Percentiles rank a stretch among this genome's conserved stretches.
Evolutionary conservation across 2,329 filamentous ascomycete species (phyloP).

Genomic region (Diaporthe citrichinensis): DNA sequence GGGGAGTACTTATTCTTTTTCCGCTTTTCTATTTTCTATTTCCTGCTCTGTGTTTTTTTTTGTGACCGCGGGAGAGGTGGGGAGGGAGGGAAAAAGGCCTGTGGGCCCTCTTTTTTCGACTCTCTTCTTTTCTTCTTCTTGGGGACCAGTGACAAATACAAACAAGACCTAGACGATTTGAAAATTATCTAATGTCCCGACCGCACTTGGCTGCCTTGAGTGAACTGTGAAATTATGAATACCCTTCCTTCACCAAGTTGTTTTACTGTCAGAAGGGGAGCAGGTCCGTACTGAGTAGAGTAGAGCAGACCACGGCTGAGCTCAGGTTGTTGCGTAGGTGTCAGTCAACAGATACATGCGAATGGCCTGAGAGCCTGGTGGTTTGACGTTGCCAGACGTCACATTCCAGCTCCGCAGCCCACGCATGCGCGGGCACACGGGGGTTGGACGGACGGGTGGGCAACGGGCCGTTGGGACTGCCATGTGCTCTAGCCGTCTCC

Average conservation of each 20-base stretch:
- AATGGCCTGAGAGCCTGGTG: not conserved
- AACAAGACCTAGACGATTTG: constrained; percentile 40
- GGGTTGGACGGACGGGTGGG: not conserved
- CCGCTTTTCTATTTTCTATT: no score
- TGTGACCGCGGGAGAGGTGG: constrained; percentile 21
- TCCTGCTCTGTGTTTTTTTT: constrained; percentile 10
- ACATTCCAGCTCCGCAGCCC: constrained; percentile 4
- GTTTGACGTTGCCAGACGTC: not conserved
- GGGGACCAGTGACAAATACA: constrained; percentile 29
- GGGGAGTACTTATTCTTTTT: constrained; percentile 30
- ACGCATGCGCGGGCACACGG: not conserved
- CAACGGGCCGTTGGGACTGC: not conserved
- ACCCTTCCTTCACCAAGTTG: no score
- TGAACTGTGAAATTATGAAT: constrained; percentile 1
- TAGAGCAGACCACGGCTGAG: not conserved
- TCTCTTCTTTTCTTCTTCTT: constrained; percentile 37
- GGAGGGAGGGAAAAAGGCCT: constrained; percentile 34
- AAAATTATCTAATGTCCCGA: constrained; percentile 25
- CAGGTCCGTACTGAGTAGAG: no score
- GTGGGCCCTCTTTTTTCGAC: constrained; percentile 36
- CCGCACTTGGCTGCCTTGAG: not conserved
- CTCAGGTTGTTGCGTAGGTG: not conserved
- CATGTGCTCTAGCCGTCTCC: not conserved
- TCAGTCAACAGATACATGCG: not conserved
- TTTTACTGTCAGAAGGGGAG: no score